phyloP scores from a whole-genome alignment of 2,329 filamentous ascomycete species.

The Ilyonectria sp. region DNA sequence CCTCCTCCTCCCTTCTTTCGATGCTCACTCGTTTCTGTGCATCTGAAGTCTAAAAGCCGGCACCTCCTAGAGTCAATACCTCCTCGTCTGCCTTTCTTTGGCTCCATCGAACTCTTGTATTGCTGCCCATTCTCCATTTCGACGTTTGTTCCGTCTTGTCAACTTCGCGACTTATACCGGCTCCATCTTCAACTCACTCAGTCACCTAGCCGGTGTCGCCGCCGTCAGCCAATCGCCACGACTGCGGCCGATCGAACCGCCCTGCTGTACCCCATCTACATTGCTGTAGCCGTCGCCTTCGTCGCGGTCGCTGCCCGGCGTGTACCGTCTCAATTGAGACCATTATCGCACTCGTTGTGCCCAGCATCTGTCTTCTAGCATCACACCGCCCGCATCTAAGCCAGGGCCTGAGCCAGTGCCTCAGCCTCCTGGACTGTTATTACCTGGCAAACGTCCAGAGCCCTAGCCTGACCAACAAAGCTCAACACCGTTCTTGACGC shows the following conservation, averaged over 20 bases:
- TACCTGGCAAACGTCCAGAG: not conserved
- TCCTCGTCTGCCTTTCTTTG: not conserved
- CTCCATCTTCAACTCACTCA: slow-evolving; percentile 30
- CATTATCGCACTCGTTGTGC: slow-evolving; percentile 15
- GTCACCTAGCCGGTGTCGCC: slow-evolving; percentile 20
- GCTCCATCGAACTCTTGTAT: not conserved
- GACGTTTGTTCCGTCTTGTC: slow-evolving; percentile 5
- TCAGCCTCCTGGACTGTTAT: slow-evolving; percentile 2
- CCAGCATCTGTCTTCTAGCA: slow-evolving; percentile 3
- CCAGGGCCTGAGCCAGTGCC: not conserved
- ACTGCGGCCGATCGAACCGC: slow-evolving; percentile 16
- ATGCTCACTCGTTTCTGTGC: not conserved
- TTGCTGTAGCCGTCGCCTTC: slow-evolving; percentile 20
- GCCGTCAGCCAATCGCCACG: slow-evolving; percentile 30
- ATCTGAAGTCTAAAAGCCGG: not conserved
- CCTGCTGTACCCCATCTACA: slow-evolving; percentile 14
- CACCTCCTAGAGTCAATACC: not conserved
- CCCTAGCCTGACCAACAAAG: not conserved
- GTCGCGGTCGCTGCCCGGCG: slow-evolving; percentile 9
- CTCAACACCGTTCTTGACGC: not conserved
- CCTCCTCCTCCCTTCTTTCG: not conserved
- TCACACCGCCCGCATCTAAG: not conserved
- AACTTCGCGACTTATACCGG: slow-evolving; percentile 28
- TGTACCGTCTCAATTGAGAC: slow-evolving; percentile 21
- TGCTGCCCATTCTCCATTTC: not conserved